A percentile compares a stretch with the other conserved stretches of the same genome.
Evolutionary conservation across 495 filamentous ascomycete genomes (phyloP).

Genomic region (Lophiostoma macrostomum): DNA sequence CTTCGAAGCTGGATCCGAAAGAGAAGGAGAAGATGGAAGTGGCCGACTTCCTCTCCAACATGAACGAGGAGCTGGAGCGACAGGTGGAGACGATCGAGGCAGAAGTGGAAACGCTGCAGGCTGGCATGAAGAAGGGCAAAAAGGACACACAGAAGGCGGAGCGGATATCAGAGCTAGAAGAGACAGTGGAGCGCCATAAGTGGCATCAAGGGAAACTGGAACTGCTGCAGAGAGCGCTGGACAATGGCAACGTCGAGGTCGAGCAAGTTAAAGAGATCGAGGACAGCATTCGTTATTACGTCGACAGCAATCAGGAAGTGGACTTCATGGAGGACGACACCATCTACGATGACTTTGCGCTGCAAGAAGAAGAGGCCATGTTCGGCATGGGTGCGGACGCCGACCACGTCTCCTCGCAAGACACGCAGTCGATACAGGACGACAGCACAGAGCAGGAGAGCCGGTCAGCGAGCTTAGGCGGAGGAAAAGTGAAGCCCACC

Average conservation of each 20-base stretch:
- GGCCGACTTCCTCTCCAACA: constrained; percentile 74
- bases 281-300: constrained; percentile 92
- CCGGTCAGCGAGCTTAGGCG: constrained; percentile 44
- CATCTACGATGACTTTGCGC: constrained; percentile 93
- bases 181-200: constrained; percentile 85
- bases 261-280: constrained; percentile 82
- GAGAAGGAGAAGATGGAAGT: constrained; percentile 88
- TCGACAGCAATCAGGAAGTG: constrained; percentile 79
- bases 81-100: constrained; percentile 92
- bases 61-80: constrained; percentile 90
- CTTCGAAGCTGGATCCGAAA: constrained; percentile 88
- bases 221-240: constrained; percentile 79
- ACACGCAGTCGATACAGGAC: constrained; percentile 88
- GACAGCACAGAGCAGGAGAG: constrained; percentile 65
- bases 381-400: constrained; percentile 80
- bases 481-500: constrained; percentile 56
- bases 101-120: constrained; percentile 81
- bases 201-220: constrained; percentile 94
- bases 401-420: constrained; percentile 89
- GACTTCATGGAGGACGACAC: constrained; percentile 89
- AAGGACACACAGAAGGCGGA: constrained; percentile 78
- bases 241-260: constrained; percentile 86
- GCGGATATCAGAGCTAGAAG: constrained; percentile 79
- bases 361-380: constrained; percentile 80
- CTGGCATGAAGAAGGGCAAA: constrained; percentile 90